These are phyloP conservation scores for Penicillium italicum DNA, from an alignment of 2,329 filamentous ascomycete species.

Conservation along the genomic window DNA sequence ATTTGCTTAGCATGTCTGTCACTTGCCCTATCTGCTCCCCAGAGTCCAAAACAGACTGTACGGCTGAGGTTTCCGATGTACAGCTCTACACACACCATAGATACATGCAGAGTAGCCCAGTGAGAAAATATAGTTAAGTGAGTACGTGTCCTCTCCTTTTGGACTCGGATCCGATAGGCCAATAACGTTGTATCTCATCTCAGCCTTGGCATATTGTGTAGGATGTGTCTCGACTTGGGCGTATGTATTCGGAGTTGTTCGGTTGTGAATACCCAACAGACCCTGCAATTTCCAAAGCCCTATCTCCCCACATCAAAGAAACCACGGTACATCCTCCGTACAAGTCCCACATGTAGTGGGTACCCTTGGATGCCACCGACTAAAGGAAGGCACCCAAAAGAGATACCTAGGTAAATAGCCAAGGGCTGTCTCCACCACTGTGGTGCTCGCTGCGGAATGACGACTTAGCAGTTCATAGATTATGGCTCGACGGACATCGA, in stretches of 20 bases:
- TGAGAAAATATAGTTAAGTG: not conserved
- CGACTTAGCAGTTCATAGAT: not conserved
- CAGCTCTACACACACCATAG: not conserved
- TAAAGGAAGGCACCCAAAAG: slow-evolving; percentile 1
- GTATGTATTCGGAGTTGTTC: not conserved
- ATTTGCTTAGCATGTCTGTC: not conserved
- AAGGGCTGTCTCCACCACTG: not conserved
- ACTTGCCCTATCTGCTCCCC: not conserved
- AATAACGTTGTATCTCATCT: not conserved
- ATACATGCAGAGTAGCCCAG: not conserved
- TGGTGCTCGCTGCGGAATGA: not conserved
- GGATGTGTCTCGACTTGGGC: not conserved
- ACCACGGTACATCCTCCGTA: not conserved
- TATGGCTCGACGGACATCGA: not conserved
- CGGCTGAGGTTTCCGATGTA: not conserved
- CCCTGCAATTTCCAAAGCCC: not conserved
- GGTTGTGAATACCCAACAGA: not conserved
- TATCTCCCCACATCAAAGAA: not conserved
- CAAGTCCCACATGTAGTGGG: not conserved
- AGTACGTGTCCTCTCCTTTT: not conserved
- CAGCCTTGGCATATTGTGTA: not conserved
- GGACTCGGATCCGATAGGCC: not conserved
- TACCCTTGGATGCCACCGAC: not conserved
- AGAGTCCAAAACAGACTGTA: not conserved
- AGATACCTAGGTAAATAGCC: not conserved